Conservation (phyloP, 441 rosid species). For the Mallotus japonicus region DNA sequence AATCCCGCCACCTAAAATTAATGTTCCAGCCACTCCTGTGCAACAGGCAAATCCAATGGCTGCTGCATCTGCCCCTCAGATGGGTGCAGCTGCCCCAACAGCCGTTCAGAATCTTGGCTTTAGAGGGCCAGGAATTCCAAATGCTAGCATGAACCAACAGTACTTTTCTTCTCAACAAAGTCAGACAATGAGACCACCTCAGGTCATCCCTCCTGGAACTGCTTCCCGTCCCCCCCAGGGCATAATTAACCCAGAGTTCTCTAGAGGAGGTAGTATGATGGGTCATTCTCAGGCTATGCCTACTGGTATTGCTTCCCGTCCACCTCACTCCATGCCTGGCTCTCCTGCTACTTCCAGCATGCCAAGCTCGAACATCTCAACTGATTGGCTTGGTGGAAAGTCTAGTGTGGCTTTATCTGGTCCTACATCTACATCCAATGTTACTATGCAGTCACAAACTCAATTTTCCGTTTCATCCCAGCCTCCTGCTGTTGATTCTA, state of each 20-base stretch:
- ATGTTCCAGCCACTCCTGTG: slow-evolving; percentile 51
- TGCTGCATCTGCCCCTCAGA: slow-evolving; percentile 41
- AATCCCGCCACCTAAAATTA: slow-evolving; percentile 88
- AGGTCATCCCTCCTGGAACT: slow-evolving; percentile 42
- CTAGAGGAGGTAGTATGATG: slow-evolving; percentile 47
- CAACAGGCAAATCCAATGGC: slow-evolving; percentile 37
- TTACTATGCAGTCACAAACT: slow-evolving; percentile 42
- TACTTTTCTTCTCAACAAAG: slow-evolving; percentile 55
- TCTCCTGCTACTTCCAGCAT: slow-evolving; percentile 38
- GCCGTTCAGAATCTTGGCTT: slow-evolving; percentile 48
- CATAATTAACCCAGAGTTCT: slow-evolving; percentile 41
- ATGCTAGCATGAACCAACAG: slow-evolving; percentile 45
- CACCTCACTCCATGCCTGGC: slow-evolving; percentile 41
- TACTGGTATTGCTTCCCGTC: slow-evolving; percentile 34
- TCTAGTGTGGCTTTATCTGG: slow-evolving; percentile 43
- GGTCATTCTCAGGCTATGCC: slow-evolving; percentile 46
- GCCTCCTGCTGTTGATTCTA: slow-evolving; percentile 44
- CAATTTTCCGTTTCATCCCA: slow-evolving; percentile 39
- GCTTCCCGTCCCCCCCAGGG: slow-evolving; percentile 47
- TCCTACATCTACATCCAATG: slow-evolving; percentile 38
- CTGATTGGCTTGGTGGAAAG: slow-evolving; percentile 58
- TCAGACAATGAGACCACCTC: slow-evolving; percentile 49
- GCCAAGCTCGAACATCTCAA: slow-evolving; percentile 45
- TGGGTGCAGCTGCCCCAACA: slow-evolving; percentile 40
- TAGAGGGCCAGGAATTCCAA: slow-evolving; percentile 61